Evolutionary conservation across 129 eudicot species (phyloP).

Genomic region (Tanacetum coccineum): DNA sequence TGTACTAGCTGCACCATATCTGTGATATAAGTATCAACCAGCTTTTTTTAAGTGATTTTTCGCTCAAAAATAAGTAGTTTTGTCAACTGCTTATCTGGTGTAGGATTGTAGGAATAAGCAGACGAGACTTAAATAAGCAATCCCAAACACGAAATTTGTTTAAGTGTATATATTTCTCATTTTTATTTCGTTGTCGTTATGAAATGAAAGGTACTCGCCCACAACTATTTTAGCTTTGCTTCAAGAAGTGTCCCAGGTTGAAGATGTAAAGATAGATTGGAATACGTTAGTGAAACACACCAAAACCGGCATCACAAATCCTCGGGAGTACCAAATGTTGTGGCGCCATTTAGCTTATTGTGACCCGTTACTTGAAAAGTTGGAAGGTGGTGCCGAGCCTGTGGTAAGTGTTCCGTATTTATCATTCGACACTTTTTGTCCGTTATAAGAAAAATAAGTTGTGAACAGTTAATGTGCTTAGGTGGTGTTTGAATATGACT

Average conservation of each 20-base stretch:
- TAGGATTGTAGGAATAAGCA: no score
- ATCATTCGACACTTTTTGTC: no score
- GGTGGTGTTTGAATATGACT: no score
- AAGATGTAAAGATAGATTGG: constrained; percentile 66
- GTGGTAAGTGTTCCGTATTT: constrained; percentile 33
- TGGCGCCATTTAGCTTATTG: constrained; percentile 91
- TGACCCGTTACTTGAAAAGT: constrained; percentile 36
- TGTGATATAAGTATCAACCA: no score
- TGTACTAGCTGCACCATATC: no score
- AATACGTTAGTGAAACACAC: constrained; percentile 53
- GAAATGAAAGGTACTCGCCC: constrained; percentile 54
- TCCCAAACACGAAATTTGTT: background rate
- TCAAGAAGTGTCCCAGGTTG: constrained; percentile 54
- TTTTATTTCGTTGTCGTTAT: background rate
- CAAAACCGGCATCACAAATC: constrained; percentile 60
- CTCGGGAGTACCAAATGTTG: constrained; percentile 80
- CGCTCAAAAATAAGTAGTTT: no score
- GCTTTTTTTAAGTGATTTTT: no score
- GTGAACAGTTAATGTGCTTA: no score
- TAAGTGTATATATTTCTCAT: background rate
- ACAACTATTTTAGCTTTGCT: constrained; percentile 57
- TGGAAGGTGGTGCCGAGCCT: constrained; percentile 46
- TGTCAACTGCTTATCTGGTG: no score
- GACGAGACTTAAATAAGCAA: no score
- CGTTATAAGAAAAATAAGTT: no score